These are phyloP conservation scores for Tetradesmus obliquus DNA, from an alignment of 139 green algal genomes.

Conservation along the genomic window DNA sequence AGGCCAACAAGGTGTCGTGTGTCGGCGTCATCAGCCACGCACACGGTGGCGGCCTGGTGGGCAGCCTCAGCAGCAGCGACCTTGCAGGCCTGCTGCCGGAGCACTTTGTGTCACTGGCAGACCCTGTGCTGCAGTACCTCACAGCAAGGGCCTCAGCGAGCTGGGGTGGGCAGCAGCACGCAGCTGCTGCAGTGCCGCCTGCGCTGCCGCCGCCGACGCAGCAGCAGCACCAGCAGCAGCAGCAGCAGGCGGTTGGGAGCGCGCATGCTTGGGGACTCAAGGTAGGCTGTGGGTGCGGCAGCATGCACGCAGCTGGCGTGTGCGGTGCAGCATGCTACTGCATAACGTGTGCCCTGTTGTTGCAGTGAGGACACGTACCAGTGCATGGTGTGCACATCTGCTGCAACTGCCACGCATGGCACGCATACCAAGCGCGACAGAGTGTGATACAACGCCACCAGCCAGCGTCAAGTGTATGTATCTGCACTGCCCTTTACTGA, in stretches of 20 bases:
- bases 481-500: too few relatives aligned
- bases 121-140: slow-evolving; percentile 57
- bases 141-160: slow-evolving; percentile 18
- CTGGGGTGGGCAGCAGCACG: slow-evolving; percentile 12
- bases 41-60: slow-evolving; percentile 50
- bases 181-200: slow-evolving; percentile 4
- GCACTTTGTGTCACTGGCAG: slow-evolving; percentile 55
- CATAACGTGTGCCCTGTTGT: too few relatives aligned
- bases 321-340: too few relatives aligned
- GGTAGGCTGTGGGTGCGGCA: not conserved
- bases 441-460: too few relatives aligned
- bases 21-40: slow-evolving; percentile 58
- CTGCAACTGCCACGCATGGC: too few relatives aligned
- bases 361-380: too few relatives aligned
- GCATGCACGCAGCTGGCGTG: not conserved
- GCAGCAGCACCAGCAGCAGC: not conserved
- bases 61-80: slow-evolving; percentile 58
- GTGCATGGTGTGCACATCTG: too few relatives aligned
- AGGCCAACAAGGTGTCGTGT: slow-evolving; percentile 50
- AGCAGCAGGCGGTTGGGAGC: not conserved
- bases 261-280: slow-evolving; percentile 36
- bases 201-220: not conserved
- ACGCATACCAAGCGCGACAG: too few relatives aligned
- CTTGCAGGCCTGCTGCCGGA: slow-evolving; percentile 53
- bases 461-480: too few relatives aligned